Base-by-base conservation (phyloP, 495 filamentous ascomycete species). In the Penicillium herquei region DNA sequence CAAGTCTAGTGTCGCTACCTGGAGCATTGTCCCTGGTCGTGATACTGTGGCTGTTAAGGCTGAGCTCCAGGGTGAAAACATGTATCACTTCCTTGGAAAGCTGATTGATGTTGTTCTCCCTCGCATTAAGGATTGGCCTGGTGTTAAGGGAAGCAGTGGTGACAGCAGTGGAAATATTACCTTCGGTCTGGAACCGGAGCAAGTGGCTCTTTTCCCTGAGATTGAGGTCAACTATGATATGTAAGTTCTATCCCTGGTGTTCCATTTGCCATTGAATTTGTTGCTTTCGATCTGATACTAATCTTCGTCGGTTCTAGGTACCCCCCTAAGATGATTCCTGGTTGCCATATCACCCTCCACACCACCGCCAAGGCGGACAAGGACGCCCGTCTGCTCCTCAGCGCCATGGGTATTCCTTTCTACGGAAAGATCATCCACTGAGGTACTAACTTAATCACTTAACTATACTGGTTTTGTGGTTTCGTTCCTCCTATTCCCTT, bases 51-150 rank as follows among this genome's bases (percentile, higher is more conserved):
- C 74, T 63, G 85, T 83, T 70, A 94, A 81, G 75, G 85, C 83
- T 18, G 83, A 88, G 39, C 66, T 98, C 43, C 71, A 77, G 32
- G 88, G 90, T 13, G 87, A 94, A 70, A 82, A 87, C 47, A 92
- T 96, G 67, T 91, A 88, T 56, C 83, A 95, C 68, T 98, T 98
- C 70, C 60, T 98, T 39, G 84, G 89, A 48, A 92, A 92, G 74
- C 70, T 87, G 59, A 77, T 96, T 39, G 87, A 96, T 71, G 76
- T 97, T 5, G 95, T 98, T 7, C 77, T 97, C 67, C 94, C 94
- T 48, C 86, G 84, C 63, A 92, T 98, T 63, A 98, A 97, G 79
- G 94, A 98, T 54, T 98, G 90, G 84, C 79, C 80, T 52, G 94
- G 94, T 54, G 78, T 96, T 35, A 77, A 81, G 68, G 93, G 89